Evolutionary conservation across 1,284 basidiomycete genomes (phyloP).

Genomic region (Apiotrichum laibachii): DNA sequence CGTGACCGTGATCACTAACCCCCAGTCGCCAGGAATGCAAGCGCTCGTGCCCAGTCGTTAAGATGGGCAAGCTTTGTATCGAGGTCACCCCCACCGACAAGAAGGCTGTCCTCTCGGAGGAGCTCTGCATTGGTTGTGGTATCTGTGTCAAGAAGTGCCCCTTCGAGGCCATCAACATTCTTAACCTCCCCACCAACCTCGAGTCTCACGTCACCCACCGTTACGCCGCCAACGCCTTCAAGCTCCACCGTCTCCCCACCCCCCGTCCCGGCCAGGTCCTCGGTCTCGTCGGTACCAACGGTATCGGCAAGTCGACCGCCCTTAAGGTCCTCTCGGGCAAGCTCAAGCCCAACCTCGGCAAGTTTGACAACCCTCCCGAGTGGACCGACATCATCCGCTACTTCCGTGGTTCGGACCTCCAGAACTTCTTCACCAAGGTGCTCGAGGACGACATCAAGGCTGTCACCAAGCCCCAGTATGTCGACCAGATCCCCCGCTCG

Average conservation of each 20-base stretch:
- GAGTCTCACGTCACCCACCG: constrained; percentile 92
- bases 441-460: constrained; percentile 96
- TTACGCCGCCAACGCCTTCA: constrained; percentile 96
- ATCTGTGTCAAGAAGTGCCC: constrained; percentile 99
- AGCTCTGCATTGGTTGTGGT: constrained; percentile 94
- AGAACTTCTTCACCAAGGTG: constrained; percentile 99
- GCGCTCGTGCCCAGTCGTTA: constrained; percentile 91
- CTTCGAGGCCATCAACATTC: constrained; percentile 94
- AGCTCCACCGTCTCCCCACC: constrained; percentile 91
- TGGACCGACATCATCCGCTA: constrained; percentile 97
- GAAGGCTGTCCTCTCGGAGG: constrained; percentile 96
- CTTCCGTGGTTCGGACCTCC: constrained; percentile 93
- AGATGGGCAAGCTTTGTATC: constrained; percentile 98
- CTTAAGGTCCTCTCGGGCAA: constrained; percentile 93
- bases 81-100: constrained; percentile 91
- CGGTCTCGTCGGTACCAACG: constrained; percentile 93
- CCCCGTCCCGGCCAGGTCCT: constrained; percentile 93
- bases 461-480: constrained; percentile 97
- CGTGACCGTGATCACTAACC: neutral
- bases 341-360: constrained; percentile 67
- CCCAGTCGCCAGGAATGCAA: constrained; percentile 52
- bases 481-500: constrained; percentile 92
- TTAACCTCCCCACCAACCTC: constrained; percentile 94
- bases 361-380: constrained; percentile 74
- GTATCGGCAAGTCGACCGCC: constrained; percentile 96